Conservation (phyloP, 352 stramenopile genomes). For the Phytophthora ramorum region DNA sequence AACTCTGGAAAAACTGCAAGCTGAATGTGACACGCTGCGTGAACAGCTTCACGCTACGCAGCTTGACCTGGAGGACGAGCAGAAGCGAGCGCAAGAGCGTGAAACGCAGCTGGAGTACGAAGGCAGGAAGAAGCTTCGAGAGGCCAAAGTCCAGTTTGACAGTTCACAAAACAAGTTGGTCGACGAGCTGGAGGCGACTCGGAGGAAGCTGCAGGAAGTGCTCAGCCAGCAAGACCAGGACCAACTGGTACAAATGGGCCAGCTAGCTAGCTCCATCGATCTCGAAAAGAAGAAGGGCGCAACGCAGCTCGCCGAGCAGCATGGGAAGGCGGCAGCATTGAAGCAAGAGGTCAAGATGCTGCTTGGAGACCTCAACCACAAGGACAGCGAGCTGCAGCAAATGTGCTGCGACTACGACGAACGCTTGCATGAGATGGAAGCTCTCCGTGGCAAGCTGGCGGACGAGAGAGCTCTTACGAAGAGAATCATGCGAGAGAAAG, state of each 20-base stretch:
- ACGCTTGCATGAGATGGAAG: conserved; percentile 35
- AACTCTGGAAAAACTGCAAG: conserved; percentile 56
- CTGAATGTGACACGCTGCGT: conserved; percentile 44
- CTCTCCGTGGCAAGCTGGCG: conserved; percentile 45
- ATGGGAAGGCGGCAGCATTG: conserved; percentile 62
- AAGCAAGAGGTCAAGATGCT: conserved; percentile 82
- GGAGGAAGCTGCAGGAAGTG: conserved; percentile 53
- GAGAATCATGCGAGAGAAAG: conserved; percentile 46
- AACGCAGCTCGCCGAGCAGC: conserved; percentile 45
- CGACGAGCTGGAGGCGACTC: conserved; percentile 49
- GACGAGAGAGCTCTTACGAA: conserved; percentile 44
- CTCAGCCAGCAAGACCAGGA: conserved; percentile 71
- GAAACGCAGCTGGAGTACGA: conserved; percentile 40
- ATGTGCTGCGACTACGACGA: conserved; percentile 40
- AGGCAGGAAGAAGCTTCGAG: conserved; percentile 21
- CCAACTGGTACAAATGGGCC: conserved; percentile 60
- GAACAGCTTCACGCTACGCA: conserved; percentile 36
- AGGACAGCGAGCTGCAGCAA: conserved; percentile 58
- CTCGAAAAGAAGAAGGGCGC: conserved; percentile 50
- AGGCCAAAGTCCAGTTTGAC: conserved; percentile 17
- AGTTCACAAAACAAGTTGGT: conserved; percentile 15
- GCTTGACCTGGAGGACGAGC: conserved; percentile 47
- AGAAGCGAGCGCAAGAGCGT: conserved; percentile 44
- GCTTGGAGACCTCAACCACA: conserved; percentile 59
- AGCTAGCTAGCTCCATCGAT: conserved; percentile 56